phyloP scores from a whole-genome alignment of 1,284 basidiomycete species.

The Ganoderma lucidum region DNA sequence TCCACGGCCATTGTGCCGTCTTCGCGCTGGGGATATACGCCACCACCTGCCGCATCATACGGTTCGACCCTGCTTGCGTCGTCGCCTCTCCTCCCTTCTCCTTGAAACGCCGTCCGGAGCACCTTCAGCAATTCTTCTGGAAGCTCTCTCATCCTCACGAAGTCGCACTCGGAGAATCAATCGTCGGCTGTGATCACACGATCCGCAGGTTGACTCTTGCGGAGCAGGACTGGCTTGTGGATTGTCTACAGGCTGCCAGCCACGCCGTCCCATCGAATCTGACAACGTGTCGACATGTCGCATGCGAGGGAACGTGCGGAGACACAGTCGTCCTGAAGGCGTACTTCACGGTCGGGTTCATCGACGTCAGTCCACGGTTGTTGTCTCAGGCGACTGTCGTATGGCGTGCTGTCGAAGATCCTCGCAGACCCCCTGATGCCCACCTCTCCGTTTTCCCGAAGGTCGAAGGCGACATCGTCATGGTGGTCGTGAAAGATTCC shows the following conservation, averaged over 20 bases:
- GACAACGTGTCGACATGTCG: neutral
- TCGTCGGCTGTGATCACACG: neutral
- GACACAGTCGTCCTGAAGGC: neutral
- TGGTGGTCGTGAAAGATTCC: conserved; percentile 21
- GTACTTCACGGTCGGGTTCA: conserved; percentile 15
- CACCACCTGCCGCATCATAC: neutral
- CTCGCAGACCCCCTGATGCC: neutral
- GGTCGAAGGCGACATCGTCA: neutral
- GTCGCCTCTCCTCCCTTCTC: conserved; percentile 11
- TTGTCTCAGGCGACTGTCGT: conserved; percentile 27
- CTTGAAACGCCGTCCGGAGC: neutral
- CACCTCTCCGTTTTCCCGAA: neutral
- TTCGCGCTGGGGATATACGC: conserved; percentile 9
- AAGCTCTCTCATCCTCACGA: neutral
- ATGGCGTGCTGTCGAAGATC: conserved; percentile 21
- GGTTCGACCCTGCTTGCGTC: conserved; percentile 13
- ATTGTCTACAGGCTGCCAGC: neutral
- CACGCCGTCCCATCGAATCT: neutral
- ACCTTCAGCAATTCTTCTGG: conserved; percentile 17
- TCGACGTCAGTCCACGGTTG: conserved; percentile 22
- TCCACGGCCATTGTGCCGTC: neutral
- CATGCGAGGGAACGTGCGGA: neutral
- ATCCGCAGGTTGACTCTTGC: neutral
- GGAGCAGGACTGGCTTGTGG: neutral
- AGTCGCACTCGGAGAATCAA: neutral